Evolutionary conservation across 179 eudicot genomes (phyloP), one percentile per base, ranked within the genome.

Genomic region (Sideroxylon spinosum): DNA sequence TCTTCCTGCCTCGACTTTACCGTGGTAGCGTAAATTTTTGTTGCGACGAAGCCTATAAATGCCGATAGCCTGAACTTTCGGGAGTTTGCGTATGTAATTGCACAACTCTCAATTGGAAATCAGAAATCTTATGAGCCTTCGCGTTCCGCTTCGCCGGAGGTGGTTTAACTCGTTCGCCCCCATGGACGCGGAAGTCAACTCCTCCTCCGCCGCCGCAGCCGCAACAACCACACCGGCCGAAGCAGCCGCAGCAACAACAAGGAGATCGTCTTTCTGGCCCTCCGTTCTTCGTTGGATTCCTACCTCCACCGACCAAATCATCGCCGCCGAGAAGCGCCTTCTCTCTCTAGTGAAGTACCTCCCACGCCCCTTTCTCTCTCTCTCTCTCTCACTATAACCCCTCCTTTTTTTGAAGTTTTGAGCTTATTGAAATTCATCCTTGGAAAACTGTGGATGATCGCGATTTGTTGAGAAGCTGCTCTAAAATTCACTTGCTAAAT

Each of bases 321-420:
- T 95, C 80, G 93, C 92, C 53, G 87, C 98, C 56, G 98, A 95
- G 76, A 89, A 93, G 70, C 97, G 98, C 76, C 97, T 95, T 12
- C 95, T 95, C 52, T 91, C 98, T n/a, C 67, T 93, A 49, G 89
- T 95, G 87, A 95, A 84, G 99, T 95, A 84, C 19, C n/a, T 16
- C 14, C 44, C 46, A n/a, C 32, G 66, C 3, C 17, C 23, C 29
- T 37, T 3, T 20, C 8, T 14, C 23, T 17, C n/a, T 14, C 50
- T 52, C 29, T 26, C 70, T 7, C 17, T 46, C 29, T 50, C 6
- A 25, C 6, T n/a, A 19, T 23, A 9, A 13, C 3, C 37, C 25
- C 19, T 56, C 56, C 12, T 22, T 0, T 49, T 13, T 75, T 44
- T 48, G 16, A 3, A 25, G 44, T 37, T 37, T 37, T 37, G 44